phyloP scores from a whole-genome alignment of 371 early-diverging fungal genomes.

The Scutellospora calospora region DNA sequence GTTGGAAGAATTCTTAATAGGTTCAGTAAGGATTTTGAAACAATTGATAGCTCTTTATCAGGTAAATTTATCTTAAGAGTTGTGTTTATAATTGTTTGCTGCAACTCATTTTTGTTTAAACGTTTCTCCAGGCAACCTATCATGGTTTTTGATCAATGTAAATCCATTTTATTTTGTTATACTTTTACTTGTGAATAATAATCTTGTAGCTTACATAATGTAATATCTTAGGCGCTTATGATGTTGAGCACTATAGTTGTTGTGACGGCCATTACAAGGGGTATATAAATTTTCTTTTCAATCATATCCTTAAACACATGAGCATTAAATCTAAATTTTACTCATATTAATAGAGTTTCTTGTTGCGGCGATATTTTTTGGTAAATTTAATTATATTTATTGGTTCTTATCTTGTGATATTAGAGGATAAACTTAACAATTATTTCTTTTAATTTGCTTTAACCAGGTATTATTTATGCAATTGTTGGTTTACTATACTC shows the following conservation, averaged over 20 bases:
- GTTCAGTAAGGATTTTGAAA: constrained; percentile 81
- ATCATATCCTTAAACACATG: background rate
- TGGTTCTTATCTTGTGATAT: no score
- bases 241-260: background rate
- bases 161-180: background rate
- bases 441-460: background rate
- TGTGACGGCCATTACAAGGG: constrained; percentile 20
- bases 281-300: background rate
- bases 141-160: constrained; percentile 2
- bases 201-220: background rate
- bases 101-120: constrained; percentile 53
- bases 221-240: constrained; percentile 1
- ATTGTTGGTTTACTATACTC: constrained; percentile 69
- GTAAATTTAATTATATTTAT: constrained; percentile 46
- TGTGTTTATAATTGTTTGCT: background rate
- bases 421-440: background rate
- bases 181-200: background rate
- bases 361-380: constrained; percentile 40
- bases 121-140: background rate
- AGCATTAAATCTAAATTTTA: background rate
- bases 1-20: constrained; percentile 89
- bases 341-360: constrained; percentile 13
- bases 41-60: constrained; percentile 71
- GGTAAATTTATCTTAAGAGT: constrained; percentile 53
- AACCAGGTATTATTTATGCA: constrained; percentile 56